Conservation (phyloP, 1,284 basidiomycete genomes). For the Ganoderma leucocontextum region DNA sequence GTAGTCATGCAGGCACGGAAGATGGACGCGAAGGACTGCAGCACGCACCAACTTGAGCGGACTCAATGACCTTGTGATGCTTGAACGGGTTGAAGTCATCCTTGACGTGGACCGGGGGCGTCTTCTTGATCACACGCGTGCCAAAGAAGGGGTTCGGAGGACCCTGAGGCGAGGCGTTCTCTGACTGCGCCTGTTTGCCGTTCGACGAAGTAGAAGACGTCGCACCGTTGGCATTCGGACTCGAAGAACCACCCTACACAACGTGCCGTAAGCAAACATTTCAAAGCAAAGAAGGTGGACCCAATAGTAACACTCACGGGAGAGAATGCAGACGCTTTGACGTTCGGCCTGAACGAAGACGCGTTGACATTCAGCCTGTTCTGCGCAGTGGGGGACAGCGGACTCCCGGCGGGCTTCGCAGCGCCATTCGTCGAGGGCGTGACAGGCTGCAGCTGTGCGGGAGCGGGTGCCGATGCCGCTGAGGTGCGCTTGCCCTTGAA, state of each 20-base stretch:
- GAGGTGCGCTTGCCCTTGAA: slow-evolving; percentile 75
- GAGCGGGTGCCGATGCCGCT: slow-evolving; percentile 34
- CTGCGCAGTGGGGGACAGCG: slow-evolving; percentile 52
- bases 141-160: slow-evolving; percentile 90
- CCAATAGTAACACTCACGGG: slow-evolving; percentile 32
- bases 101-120: slow-evolving; percentile 78
- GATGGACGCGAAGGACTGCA: slow-evolving; percentile 7
- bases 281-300: background rate
- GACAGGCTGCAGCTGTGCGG: slow-evolving; percentile 33
- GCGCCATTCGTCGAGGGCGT: slow-evolving; percentile 42
- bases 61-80: slow-evolving; percentile 81
- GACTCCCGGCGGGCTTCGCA: slow-evolving; percentile 44
- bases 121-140: slow-evolving; percentile 77
- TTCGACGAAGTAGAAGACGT: slow-evolving; percentile 56
- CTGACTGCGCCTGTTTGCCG: slow-evolving; percentile 65
- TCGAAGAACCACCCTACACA: slow-evolving; percentile 52
- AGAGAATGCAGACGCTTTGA: slow-evolving; percentile 65
- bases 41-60: slow-evolving; percentile 74
- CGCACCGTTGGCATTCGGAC: slow-evolving; percentile 42
- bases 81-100: slow-evolving; percentile 97
- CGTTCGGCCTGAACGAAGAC: slow-evolving; percentile 84
- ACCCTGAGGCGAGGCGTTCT: slow-evolving; percentile 45
- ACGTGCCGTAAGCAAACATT: slow-evolving; percentile 1
- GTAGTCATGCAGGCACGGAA: slow-evolving; percentile 1
- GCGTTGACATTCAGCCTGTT: slow-evolving; percentile 74